Evolutionary conservation across 495 filamentous ascomycete genomes (phyloP), one percentile per base, ranked within the genome.

Genomic region (Evernia prunastri): DNA sequence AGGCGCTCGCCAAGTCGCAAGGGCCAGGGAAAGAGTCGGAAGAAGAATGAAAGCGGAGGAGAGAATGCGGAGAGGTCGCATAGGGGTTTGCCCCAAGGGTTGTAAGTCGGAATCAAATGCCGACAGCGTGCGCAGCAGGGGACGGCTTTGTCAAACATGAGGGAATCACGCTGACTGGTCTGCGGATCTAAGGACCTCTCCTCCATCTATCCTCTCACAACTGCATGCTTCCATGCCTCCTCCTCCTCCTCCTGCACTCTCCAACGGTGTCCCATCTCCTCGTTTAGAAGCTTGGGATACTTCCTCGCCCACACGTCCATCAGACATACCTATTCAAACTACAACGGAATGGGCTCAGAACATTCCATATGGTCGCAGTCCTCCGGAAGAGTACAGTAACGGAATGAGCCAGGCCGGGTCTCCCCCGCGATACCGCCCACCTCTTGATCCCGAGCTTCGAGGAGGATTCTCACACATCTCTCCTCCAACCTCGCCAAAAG

Each of bases 341-440:
- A 80, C 79, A 10, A 76, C 77, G 67, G 79, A 74, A 20, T 83
- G 81, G 81, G 76, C 78, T 39, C 74, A 79, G 58, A 74, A 79
- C 3, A 75, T 82, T 29, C 77, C 80, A 0, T 80, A 74, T 69
- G 76, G 78, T 18, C 79, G 78, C 60, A 83, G 79, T 56, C 79
- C 81, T 36, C 79, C 81, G 7, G 73, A 72, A 10, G 76, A 79
- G 65, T 64, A 76, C 20, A 73, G 72, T 35, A 77, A 80, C 65
- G 78, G 75, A n/a, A 70, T 75, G 17, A 69, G 79, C 45, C 66
- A 73, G 43, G 76, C 72, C 54, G 78, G 74, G 43, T 82, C 80
- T 1, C 78, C 80, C 2, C 71, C 78, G 39, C 75, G 71, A 33
- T 74, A 78, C 51, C 74, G 74, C 15, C 73, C 72, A 5, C 74